A percentile compares a stretch with the other conserved stretches of the same genome.
Evolutionary conservation across 2,329 filamentous ascomycete genomes (phyloP).

Genomic region (Pseudogymnoascus sp.): DNA sequence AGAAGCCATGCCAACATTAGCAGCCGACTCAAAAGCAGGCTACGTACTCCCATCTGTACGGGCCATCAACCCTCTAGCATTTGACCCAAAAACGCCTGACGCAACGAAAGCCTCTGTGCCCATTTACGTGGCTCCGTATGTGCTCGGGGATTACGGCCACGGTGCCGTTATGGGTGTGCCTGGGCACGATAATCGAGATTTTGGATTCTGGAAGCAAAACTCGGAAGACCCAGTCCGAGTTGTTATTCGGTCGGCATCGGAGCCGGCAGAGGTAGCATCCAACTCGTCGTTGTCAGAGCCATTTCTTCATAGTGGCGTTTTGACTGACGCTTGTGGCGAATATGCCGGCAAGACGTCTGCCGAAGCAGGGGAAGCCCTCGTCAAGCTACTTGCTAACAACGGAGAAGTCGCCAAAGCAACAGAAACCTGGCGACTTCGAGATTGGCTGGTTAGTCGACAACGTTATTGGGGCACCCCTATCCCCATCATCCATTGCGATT

Average conservation of each 20-base stretch:
- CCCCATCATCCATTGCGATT: conserved; percentile 73
- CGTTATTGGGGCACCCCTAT: conserved; percentile 90
- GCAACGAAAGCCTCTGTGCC: conserved; percentile 54
- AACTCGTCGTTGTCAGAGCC: conserved; percentile 44
- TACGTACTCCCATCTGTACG: conserved; percentile 58
- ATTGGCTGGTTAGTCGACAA: conserved; percentile 90
- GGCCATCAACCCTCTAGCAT: conserved; percentile 60
- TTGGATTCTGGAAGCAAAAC: conserved; percentile 74
- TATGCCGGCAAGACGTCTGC: conserved; percentile 59
- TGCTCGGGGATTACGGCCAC: conserved; percentile 77
- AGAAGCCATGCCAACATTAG: conserved; percentile 50
- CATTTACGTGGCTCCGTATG: conserved; percentile 77
- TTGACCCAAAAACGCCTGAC: conserved; percentile 44
- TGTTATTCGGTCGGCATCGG: conserved; percentile 46
- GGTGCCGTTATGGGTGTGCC: conserved; percentile 91
- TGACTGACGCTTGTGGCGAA: conserved; percentile 59
- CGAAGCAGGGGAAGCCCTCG: conserved; percentile 55
- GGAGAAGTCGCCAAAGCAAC: conserved; percentile 54
- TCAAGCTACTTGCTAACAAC: conserved; percentile 46
- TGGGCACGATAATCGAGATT: conserved; percentile 72
- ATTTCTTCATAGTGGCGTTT: conserved; percentile 58
- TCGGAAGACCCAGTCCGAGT: conserved; percentile 52
- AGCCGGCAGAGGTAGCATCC: conserved; percentile 40
- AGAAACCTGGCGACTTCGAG: conserved; percentile 73
- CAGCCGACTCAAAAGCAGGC: conserved; percentile 56